A percentile compares a stretch with the other conserved stretches of the same genome.
phyloP scores from a whole-genome alignment of 2,329 filamentous ascomycete genomes.

The Penicillium vulpinum region DNA sequence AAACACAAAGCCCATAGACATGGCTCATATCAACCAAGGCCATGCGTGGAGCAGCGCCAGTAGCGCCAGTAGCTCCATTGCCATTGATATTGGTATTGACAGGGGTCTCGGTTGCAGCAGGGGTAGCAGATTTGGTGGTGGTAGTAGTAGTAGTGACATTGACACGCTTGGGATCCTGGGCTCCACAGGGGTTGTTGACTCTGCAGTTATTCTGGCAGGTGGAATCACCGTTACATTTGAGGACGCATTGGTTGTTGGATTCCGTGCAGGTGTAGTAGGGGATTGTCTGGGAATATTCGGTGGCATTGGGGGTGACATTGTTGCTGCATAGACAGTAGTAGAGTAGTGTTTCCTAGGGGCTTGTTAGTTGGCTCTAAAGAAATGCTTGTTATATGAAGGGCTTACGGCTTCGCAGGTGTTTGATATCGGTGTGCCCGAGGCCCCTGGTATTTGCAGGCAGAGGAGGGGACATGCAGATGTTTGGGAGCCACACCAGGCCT shows the following conservation, averaged over 20 bases:
- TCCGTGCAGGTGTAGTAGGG: constrained; percentile 63
- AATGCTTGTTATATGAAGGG: background rate
- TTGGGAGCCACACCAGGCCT: constrained; percentile 49
- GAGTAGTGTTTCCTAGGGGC: constrained; percentile 46
- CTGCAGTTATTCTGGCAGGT: constrained; percentile 55
- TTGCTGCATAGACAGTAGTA: constrained; percentile 60
- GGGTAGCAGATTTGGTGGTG: constrained; percentile 43
- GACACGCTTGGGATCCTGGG: constrained; percentile 55
- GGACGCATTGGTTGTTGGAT: constrained; percentile 57
- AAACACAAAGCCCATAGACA: constrained; percentile 56
- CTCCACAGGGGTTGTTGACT: constrained; percentile 60
- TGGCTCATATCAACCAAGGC: constrained; percentile 53
- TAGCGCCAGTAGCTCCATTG: constrained; percentile 30
- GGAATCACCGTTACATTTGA: constrained; percentile 50
- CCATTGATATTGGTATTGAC: constrained; percentile 35
- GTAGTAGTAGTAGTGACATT: constrained; percentile 51
- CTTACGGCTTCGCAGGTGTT: constrained; percentile 47
- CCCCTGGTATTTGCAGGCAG: constrained; percentile 43
- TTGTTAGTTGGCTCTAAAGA: background rate
- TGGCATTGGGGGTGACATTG: constrained; percentile 57
- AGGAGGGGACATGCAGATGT: constrained; percentile 46
- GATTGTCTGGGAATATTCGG: constrained; percentile 63
- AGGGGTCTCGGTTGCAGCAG: constrained; percentile 36
- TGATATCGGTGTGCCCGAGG: constrained; percentile 33
- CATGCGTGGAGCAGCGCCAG: constrained; percentile 31